Base-by-base conservation (phyloP, 148 eudicot genomes). In the Linanthus parryae region DNA sequence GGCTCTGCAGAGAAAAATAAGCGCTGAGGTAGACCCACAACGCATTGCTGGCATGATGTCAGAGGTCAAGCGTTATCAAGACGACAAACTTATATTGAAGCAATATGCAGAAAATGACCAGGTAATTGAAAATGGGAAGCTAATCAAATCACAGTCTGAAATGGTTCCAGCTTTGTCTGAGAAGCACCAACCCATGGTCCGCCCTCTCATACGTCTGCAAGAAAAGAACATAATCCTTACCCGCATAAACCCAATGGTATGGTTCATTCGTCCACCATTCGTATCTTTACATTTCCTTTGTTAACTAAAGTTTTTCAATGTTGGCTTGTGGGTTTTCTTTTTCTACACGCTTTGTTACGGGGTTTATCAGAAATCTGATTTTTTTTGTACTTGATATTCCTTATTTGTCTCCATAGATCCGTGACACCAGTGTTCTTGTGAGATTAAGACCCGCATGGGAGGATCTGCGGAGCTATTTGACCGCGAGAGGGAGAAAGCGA, bases 381-480 rank as follows among this genome's bases (percentile, higher is more conserved):
- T 8, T 47, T 34, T 45, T 28, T n/a, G 28, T 30, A 31, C 2
- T 0, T 18, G 25, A 18, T 35, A 5, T 27, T 65, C 38, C n/a
- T n/a, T n/a, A n/a, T 58, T 16, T 55, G 1, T 52, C 33, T 51
- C 28, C 70, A 47, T 51, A 94, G 99, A 82, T 84, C 44, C 96
- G 99, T 70, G 99, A 94, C 73, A 94, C 99, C 34, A 94, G 99
- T 63, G 99, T 94, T 58, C 96, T 94, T 77, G 99, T 94, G 72
- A 73, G 99, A 70, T 60, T 94, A 66, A 84, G 99, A 66, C 99
- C 99, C 66, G 99, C 99, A 18, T 94, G 99, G 99, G 99, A 94
- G 75, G 99, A 94, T 51, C 80, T 94, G 13, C 80, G 96, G 55
- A 78, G 75, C 66, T 94, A 94, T 77, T 70, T 94, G 74, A 94